Conservation (phyloP, 176 grass and related monocot genomes). For the Tillandsia leiboldiana region DNA sequence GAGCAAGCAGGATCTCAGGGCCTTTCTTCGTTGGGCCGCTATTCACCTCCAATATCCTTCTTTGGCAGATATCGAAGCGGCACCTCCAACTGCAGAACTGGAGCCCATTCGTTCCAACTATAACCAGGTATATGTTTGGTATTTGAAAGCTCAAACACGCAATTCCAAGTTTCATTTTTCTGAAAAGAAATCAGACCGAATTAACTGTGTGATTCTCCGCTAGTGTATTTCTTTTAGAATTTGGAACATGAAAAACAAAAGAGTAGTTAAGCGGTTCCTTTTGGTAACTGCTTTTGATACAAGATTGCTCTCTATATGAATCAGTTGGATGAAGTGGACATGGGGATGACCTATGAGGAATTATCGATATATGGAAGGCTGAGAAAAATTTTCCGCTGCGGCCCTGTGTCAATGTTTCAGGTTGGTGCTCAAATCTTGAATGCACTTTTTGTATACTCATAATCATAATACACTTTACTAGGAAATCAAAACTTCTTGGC, state of each 20-base stretch:
- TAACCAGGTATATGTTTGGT: conserved; percentile 43
- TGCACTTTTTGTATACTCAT: neutral
- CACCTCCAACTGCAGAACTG: conserved; percentile 91
- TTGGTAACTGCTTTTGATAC: neutral
- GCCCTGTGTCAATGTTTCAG: conserved; percentile 95
- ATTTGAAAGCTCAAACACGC: neutral
- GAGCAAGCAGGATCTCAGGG: conserved; percentile 86
- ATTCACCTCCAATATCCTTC: conserved; percentile 84
- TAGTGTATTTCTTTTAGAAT: neutral
- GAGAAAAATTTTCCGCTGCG: conserved; percentile 95
- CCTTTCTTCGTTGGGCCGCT: conserved; percentile 83
- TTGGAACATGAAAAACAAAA: neutral
- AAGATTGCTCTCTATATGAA: conserved; percentile 21
- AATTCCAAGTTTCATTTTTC: neutral
- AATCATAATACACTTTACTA: neutral
- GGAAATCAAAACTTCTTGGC: neutral
- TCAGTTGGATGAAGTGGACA: conserved; percentile 97
- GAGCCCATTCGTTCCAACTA: conserved; percentile 83
- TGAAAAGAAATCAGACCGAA: neutral
- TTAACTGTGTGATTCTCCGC: neutral
- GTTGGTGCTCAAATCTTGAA: conserved; percentile 24
- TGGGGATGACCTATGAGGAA: conserved; percentile 99
- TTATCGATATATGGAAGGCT: conserved; percentile 88
- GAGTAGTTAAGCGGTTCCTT: neutral
- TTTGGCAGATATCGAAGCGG: conserved; percentile 88